A percentile compares a stretch with the other conserved stretches of the same genome.
Evolutionary conservation across 1,139 yeast species (phyloP).

Genomic region (Lodderomyces margitis): DNA sequence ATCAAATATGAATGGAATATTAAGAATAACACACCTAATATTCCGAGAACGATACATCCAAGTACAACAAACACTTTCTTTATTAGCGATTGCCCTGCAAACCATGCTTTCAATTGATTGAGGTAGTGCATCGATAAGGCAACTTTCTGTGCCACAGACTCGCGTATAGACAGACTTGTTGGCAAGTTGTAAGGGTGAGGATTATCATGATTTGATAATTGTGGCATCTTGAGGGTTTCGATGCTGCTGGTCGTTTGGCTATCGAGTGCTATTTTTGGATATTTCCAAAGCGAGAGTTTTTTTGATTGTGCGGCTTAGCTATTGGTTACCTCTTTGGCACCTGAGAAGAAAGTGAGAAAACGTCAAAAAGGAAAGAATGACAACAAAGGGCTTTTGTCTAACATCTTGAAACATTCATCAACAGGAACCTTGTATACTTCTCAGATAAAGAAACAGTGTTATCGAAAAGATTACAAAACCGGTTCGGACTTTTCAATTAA

Average conservation of each 20-base stretch:
- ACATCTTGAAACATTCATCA: no score
- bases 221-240: slow-evolving; percentile 1
- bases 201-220: slow-evolving; percentile 1
- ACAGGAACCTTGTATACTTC: no score
- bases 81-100: slow-evolving; percentile 17
- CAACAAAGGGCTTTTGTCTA: no score
- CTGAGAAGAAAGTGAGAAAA: no score
- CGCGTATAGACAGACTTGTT: slow-evolving; percentile 1
- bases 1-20: slow-evolving; percentile 51
- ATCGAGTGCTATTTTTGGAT: not conserved
- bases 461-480: no score
- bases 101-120: slow-evolving; percentile 19
- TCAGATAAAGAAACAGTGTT: no score
- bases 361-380: no score
- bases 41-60: slow-evolving; percentile 16
- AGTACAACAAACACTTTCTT: slow-evolving; percentile 17
- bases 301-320: no score
- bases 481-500: not conserved
- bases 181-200: not conserved
- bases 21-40: slow-evolving; percentile 31
- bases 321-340: no score
- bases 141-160: slow-evolving; percentile 3
- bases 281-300: not conserved
- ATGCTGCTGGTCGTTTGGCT: not conserved
- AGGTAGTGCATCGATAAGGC: not conserved